Base-by-base conservation (phyloP, 2,329 filamentous ascomycete species). In the Hypoxylon sp. region DNA sequence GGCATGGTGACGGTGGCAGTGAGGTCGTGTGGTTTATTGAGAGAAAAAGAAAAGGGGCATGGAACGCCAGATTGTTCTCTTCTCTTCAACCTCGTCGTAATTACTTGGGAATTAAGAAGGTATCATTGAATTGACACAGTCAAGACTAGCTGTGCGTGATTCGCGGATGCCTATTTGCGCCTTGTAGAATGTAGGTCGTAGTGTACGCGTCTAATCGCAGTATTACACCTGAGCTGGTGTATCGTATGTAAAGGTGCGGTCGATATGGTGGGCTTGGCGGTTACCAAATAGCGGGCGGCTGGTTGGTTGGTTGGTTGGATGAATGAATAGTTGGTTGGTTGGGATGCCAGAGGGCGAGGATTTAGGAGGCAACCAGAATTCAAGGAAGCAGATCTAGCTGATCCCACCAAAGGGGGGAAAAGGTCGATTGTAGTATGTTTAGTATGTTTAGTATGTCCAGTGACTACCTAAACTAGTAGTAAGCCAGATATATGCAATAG, bases 1-100 rank as follows among this genome's bases (percentile, higher is more conserved):
- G 81, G 81, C 81, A 84, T 84, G 59, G 63, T 74, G 69, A 57
- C 36, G 38, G 51, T 20, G 40, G 45, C 11, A 43, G 44, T 19
- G 52, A 49, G 52, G 50, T 63, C 49, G 53, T 55, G 55, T 56
- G 49, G 46, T 50, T 44, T 36, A 38, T 45, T 42, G 36, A 21
- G 51, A 37, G 51, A 40, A 48, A 21, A 19, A 45, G 12, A 35
- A 42, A 47, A 34, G 31, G 48, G 16, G 21, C 20, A 26, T 17
- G 41, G 25, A 16, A 51, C n/a, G n/a, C n/a, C n/a, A n/a, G n/a
- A n/a, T n/a, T n/a, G n/a, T n/a, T n/a, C n/a, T n/a, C n/a, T n/a
- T n/a, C n/a, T 56, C 56, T 44, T 43, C 53, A 51, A 43, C 19
- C 25, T 51, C 43, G 38, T n/a, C 35, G 36, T 48, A 26, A 45